Base-by-base conservation (phyloP, 495 filamentous ascomycete species). In the Emericellopsis terricola region DNA sequence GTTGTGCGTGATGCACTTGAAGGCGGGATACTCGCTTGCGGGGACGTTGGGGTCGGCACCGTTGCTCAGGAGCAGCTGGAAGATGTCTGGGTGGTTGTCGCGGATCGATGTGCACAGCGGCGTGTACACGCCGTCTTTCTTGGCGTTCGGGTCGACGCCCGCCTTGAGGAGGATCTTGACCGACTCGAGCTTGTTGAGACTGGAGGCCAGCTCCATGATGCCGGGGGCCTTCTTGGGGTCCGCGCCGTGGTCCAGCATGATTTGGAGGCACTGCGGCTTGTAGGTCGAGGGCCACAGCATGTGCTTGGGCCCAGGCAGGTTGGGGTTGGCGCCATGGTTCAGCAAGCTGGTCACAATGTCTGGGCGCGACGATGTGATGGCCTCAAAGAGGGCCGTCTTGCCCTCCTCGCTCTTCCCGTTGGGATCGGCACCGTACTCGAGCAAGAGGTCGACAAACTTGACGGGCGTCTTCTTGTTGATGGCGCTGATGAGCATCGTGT, bases 121-220 rank as follows among this genome's bases (percentile, higher is more conserved):
- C 3, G 68, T 69, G 44, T 68, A 69, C 32, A 62, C 57, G 19
- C 65, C 65, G 36, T 70, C 62, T 39, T 69, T 73, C 44, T 65
- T 65, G 19, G 51, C 45, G 39, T 71, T 65, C 3, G 62, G 62
- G 28, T 64, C 57, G 19, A 64, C 59, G 4, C 63, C 61, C 13
- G 57, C 57, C 18, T 63, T 48, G 10, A 69, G 49, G 8, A 73
- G 50, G n/a, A 69, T 51, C 4, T 48, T 43, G 7, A 73, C 62
- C 0, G 57, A 57, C 7, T 66, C 63, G 32, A 58, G 50, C 15
- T 57, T 53, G 40, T 67, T 67, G 36, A 56, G 52, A 26, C 50
- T 57, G 0, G 56, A 48, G 16, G 62, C 60, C 17, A 64, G 47
- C 45, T 67, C 62, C 55, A 67, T 59, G 27, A 64, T 41, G 14